Percentiles rank a stretch among this genome's conserved stretches.
Conservation (phyloP, 768 basidiomycete genomes). For the Mycena belliarum region DNA sequence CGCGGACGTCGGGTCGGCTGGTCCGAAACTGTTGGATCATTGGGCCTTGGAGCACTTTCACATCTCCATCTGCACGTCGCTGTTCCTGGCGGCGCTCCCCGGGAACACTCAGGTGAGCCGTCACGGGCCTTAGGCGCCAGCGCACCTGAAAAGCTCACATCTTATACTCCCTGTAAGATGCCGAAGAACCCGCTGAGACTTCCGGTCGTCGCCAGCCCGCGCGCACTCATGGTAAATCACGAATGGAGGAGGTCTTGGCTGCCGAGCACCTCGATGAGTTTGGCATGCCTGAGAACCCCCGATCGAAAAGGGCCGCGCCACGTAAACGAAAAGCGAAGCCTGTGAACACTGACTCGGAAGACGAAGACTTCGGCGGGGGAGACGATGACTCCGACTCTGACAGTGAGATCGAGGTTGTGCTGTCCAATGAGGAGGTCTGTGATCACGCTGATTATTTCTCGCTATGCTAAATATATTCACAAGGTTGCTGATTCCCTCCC, state of each 20-base stretch:
- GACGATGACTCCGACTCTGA: background rate
- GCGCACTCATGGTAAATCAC: background rate
- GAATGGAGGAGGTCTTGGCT: background rate
- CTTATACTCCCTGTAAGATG: too few relatives aligned
- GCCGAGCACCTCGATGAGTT: background rate
- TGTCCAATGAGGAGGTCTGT: too few relatives aligned
- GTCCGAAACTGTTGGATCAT: background rate
- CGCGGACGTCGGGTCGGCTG: background rate
- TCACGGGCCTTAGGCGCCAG: too few relatives aligned
- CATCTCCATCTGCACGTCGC: background rate
- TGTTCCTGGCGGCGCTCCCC: background rate
- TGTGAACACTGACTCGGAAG: background rate
- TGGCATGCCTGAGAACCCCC: background rate
- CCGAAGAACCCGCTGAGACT: too few relatives aligned
- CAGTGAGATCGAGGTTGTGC: too few relatives aligned
- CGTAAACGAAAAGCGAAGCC: background rate
- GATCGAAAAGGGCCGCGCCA: background rate
- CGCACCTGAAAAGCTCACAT: too few relatives aligned
- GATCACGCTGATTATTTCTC: too few relatives aligned
- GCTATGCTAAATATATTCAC: too few relatives aligned
- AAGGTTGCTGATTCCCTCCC: background rate
- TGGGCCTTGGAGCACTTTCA: background rate
- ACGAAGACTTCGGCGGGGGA: background rate
- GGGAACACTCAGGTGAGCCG: background rate
- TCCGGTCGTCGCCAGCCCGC: background rate